phyloP scores from a whole-genome alignment of 148 eudicot species.

The Simmondsia chinensis region DNA sequence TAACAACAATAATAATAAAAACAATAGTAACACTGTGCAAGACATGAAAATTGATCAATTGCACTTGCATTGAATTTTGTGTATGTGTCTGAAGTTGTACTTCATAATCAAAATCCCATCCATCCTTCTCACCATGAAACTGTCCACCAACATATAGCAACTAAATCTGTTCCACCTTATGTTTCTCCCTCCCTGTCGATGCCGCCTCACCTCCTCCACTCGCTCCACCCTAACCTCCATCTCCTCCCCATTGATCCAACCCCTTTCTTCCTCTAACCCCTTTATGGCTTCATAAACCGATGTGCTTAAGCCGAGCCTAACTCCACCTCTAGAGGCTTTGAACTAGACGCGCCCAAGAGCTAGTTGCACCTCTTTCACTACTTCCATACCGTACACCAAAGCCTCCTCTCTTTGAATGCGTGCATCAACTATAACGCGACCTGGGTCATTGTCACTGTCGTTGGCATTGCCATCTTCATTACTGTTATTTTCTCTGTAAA shows the following conservation, averaged over 20 bases:
- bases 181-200: conserved; percentile 11
- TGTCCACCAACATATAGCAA: conserved; percentile 55
- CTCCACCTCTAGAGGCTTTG: conserved; percentile 13
- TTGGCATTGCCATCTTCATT: conserved; percentile 11
- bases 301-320: conserved; percentile 31
- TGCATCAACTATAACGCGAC: conserved; percentile 20
- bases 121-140: conserved; percentile 46
- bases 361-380: conserved; percentile 18
- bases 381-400: conserved; percentile 37
- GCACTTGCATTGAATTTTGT: conserved; percentile 43
- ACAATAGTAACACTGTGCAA: no score
- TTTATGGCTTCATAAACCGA: conserved; percentile 46
- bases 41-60: no score
- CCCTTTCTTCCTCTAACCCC: conserved; percentile 41
- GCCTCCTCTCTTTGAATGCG: conserved; percentile 34
- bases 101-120: conserved; percentile 52
- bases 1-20: no score
- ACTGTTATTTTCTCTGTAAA: conserved; percentile 16
- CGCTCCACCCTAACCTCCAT: conserved; percentile 33
- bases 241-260: conserved; percentile 36
- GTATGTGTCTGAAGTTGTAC: conserved; percentile 44
- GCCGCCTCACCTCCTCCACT: conserved; percentile 22
- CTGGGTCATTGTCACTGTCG: neutral
- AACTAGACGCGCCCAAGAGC: conserved; percentile 32
- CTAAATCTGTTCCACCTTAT: conserved; percentile 39